Conservation (phyloP, 2,329 filamentous ascomycete species). For the Stemphylium beticola region DNA sequence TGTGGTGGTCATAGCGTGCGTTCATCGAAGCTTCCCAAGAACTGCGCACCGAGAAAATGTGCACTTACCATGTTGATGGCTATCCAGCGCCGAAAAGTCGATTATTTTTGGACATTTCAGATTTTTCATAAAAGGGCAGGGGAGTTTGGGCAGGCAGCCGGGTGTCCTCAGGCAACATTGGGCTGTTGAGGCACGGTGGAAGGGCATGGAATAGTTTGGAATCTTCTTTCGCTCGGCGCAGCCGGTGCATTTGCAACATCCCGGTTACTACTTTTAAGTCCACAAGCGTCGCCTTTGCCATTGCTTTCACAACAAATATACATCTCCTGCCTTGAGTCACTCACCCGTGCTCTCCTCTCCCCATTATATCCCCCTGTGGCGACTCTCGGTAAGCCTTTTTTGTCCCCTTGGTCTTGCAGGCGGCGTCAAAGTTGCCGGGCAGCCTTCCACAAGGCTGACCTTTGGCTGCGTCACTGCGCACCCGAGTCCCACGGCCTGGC, state of each 20-base stretch:
- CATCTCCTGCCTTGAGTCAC: constrained; percentile 18
- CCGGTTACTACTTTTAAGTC: constrained; percentile 45
- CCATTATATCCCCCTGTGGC: constrained; percentile 8
- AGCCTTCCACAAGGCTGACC: constrained; percentile 26
- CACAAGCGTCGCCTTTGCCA: constrained; percentile 28
- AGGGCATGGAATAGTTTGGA: constrained; percentile 44
- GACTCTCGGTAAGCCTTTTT: constrained; percentile 29
- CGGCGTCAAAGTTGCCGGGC: constrained; percentile 11
- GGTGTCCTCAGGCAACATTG: constrained; percentile 15
- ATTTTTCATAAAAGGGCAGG: not conserved
- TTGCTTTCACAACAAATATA: constrained; percentile 20
- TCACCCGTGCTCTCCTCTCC: constrained; percentile 7
- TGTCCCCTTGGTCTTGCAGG: constrained; percentile 1
- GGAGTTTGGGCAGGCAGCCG: constrained; percentile 9
- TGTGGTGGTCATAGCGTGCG: constrained; percentile 1
- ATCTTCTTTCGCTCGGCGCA: constrained; percentile 46
- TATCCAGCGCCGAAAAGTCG: not conserved
- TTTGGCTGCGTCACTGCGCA: constrained; percentile 20
- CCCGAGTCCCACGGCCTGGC: constrained; percentile 10
- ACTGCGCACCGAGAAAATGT: constrained; percentile 1
- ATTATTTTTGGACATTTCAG: not conserved
- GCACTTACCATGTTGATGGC: not conserved
- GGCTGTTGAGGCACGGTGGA: constrained; percentile 41
- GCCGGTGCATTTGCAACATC: constrained; percentile 39
- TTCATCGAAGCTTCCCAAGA: constrained; percentile 12